These are phyloP conservation scores for Leccinum uliginosum DNA, from an alignment of 768 basidiomycete species.

Conservation along the genomic window DNA sequence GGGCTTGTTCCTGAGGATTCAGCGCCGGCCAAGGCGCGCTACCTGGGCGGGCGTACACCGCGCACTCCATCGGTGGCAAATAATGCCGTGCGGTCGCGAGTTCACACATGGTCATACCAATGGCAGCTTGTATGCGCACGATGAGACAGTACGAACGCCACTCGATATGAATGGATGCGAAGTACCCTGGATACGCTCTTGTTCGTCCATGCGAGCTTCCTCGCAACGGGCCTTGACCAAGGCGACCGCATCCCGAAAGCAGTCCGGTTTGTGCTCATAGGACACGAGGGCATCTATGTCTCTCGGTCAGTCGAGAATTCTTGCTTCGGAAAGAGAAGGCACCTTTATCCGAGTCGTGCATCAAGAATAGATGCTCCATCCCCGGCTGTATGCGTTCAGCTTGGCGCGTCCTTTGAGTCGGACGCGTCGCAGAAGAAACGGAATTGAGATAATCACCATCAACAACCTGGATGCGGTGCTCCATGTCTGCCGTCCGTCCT, in stretches of 20 bases:
- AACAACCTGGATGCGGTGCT: background rate
- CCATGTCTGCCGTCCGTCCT: background rate
- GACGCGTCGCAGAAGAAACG: background rate
- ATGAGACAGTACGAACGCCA: background rate
- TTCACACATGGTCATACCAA: slow-evolving; percentile 76
- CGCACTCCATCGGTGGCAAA: slow-evolving; percentile 65
- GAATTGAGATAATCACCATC: background rate
- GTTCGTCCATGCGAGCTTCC: slow-evolving; percentile 56
- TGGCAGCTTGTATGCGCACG: slow-evolving; percentile 51
- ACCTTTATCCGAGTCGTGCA: slow-evolving; percentile 5
- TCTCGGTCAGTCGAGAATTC: background rate
- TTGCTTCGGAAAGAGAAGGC: background rate
- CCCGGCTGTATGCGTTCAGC: slow-evolving; percentile 13
- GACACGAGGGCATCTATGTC: slow-evolving; percentile 37
- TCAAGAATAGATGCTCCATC: slow-evolving; percentile 13
- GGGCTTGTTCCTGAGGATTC: slow-evolving; percentile 32
- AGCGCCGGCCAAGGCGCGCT: slow-evolving; percentile 1
- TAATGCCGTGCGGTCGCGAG: slow-evolving; percentile 69
- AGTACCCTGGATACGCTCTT: slow-evolving; percentile 57
- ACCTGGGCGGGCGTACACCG: slow-evolving; percentile 12
- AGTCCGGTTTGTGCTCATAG: slow-evolving; percentile 52
- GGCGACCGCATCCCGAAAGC: slow-evolving; percentile 53
- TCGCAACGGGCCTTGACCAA: slow-evolving; percentile 48
- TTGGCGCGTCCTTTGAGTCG: background rate
- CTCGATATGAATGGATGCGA: background rate